These are phyloP conservation scores for Podospora pseudoanserina DNA, from an alignment of 495 filamentous ascomycete species.

Conservation along the genomic window DNA sequence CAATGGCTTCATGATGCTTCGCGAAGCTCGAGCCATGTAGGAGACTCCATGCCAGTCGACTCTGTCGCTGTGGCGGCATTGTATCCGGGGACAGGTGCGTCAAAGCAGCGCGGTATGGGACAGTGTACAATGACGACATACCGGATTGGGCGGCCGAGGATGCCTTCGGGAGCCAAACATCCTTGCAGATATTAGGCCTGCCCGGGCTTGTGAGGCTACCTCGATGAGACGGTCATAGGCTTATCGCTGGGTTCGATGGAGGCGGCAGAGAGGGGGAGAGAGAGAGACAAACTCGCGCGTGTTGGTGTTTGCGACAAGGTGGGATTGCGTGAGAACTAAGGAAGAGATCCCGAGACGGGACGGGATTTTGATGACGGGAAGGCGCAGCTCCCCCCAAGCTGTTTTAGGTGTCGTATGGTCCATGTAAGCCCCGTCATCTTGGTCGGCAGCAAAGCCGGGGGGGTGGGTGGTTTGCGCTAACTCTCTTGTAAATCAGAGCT, in stretches of 20 bases:
- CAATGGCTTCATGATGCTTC: not conserved
- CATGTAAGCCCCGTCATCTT: slow-evolving; percentile 3
- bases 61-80: slow-evolving; percentile 4
- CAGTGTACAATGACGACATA: slow-evolving; percentile 39
- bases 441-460: not conserved
- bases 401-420: not conserved
- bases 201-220: slow-evolving; percentile 18
- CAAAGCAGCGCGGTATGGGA: slow-evolving; percentile 4
- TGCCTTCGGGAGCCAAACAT: slow-evolving; percentile 49
- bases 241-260: not conserved
- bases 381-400: slow-evolving; percentile 6
- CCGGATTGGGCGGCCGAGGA: slow-evolving; percentile 42
- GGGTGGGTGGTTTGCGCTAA: not conserved
- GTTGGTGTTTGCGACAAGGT: slow-evolving; percentile 6
- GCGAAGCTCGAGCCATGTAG: not conserved
- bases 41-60: not conserved
- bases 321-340: not conserved
- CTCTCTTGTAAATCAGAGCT: not conserved
- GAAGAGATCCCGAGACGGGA: not conserved
- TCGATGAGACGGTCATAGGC: slow-evolving; percentile 20
- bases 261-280: not conserved
- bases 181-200: slow-evolving; percentile 21
- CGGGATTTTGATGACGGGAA: slow-evolving; percentile 11
- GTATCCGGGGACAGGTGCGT: not conserved
- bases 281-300: not conserved